Evolutionary conservation across 306 rosid genomes (phyloP), one percentile per base, ranked within the genome.

Genomic region (Quercus alba): DNA sequence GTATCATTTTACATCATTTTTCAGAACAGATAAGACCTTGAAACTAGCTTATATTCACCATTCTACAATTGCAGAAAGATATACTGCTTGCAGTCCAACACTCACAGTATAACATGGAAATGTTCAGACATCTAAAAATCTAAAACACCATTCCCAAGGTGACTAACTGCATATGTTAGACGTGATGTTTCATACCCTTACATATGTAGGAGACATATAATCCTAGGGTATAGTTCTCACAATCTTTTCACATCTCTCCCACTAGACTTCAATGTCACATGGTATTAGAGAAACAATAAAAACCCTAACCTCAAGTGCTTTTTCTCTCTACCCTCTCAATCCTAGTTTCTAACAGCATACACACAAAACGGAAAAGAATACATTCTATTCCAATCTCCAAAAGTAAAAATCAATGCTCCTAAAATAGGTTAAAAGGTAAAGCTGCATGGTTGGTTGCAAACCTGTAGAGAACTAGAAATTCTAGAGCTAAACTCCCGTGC

Each of bases 401-500:
- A 31, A 3, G 11, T 59, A 57, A 73, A 78, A 46, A 55, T 13
- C 3, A 57, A 64, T 71, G 62, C 55, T 31, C 19, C 71, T n/a
- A 44, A 73, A 56, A 76, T 6, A 38, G 63, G 49, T 51, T 52
- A 46, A 70, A 20, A 76, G 23, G 54, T 49, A 70, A 78, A 57
- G 74, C 58, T 20, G 70, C 54, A 80, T 25, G 82, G 41, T n/a
- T 61, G 56, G 72, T 68, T 72, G 74, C 86, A 72, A 79, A 94
- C 99, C 99, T 94, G 85, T 81, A 93, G 82, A 74, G 95, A 87
- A 44, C 87, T 74, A 68, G 99, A 90, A 49, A 94, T 75, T 85
- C 81, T 91, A 76, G 94, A 63, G 75, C 93, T 85, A 77, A 94
- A 94, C 64, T 93, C 97, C 86, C 90, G 81, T 35, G 99, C 99